Conservation (phyloP, 352 stramenopile species). For the Blastocystis sp. region DNA sequence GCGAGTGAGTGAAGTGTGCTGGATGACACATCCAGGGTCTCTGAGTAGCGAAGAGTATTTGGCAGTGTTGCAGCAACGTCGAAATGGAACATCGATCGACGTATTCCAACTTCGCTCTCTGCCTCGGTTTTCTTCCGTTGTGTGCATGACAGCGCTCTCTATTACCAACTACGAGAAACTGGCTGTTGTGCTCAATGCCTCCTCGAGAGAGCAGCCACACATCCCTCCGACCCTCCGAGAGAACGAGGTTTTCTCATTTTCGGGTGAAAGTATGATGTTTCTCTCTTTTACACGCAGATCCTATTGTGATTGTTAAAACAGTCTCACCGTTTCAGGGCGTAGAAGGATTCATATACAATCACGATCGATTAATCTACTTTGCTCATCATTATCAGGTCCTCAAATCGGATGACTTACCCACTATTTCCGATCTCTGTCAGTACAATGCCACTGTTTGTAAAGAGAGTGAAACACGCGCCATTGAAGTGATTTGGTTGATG, state of each 20-base stretch:
- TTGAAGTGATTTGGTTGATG: background rate
- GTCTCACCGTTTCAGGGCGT: background rate
- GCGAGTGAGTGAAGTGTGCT: slow-evolving; percentile 21
- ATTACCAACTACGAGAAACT: background rate
- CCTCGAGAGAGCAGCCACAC: background rate
- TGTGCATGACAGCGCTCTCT: background rate
- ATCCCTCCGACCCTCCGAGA: background rate
- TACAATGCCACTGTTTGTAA: background rate
- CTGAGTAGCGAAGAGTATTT: background rate
- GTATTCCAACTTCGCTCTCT: background rate
- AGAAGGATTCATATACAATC: slow-evolving; percentile 2
- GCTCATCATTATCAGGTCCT: background rate
- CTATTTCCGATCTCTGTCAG: background rate
- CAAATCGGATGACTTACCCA: background rate
- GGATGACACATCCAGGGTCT: slow-evolving; percentile 31
- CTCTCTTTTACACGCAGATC: background rate
- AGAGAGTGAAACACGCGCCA: background rate
- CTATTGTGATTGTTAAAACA: background rate
- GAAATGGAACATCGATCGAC: background rate
- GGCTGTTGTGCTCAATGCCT: background rate
- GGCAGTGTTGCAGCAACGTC: background rate
- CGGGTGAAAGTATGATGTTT: background rate
- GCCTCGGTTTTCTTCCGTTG: background rate
- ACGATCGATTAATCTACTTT: background rate
- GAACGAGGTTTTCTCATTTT: background rate